phyloP scores from a whole-genome alignment of 2,329 filamentous ascomycete species.

The Ceratocystiopsis sp. region DNA sequence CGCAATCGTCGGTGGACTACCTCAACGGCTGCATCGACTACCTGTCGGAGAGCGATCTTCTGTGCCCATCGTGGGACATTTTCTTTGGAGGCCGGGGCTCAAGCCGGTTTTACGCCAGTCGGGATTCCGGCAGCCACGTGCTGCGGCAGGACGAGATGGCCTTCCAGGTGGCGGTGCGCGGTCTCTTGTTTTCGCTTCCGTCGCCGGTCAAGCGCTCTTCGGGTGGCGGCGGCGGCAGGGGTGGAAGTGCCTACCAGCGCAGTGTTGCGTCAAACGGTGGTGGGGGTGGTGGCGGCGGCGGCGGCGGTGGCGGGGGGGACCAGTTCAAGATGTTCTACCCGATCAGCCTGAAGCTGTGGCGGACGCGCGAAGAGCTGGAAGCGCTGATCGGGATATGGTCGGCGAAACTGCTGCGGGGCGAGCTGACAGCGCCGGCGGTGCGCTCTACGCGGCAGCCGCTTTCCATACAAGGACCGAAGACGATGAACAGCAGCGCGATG shows the following conservation, averaged over 20 bases:
- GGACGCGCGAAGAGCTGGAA: conserved; percentile 65
- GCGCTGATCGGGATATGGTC: conserved; percentile 55
- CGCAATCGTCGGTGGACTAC: conserved; percentile 52
- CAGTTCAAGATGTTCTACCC: conserved; percentile 89
- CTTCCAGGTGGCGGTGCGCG: conserved; percentile 79
- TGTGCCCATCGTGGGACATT: conserved; percentile 55
- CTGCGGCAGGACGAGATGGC: conserved; percentile 86
- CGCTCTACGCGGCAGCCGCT: conserved; percentile 18
- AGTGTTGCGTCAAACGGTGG: neutral
- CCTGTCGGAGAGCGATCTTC: conserved; percentile 73
- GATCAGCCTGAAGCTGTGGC: conserved; percentile 67
- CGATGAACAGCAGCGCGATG: conserved; percentile 21
- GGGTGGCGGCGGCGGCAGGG: neutral
- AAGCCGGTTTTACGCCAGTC: conserved; percentile 21
- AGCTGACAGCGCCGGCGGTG: conserved; percentile 26
- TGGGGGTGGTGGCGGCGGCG: conserved; percentile 9
- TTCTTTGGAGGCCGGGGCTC: conserved; percentile 43
- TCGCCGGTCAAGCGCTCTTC: conserved; percentile 63
- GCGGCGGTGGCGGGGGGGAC: conserved; percentile 32
- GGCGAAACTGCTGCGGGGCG: conserved; percentile 39
- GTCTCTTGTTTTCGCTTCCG: conserved; percentile 70
- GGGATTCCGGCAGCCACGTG: conserved; percentile 49
- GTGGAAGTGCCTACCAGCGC: conserved; percentile 23
- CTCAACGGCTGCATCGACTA: conserved; percentile 74
- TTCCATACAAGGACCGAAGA: conserved; percentile 30